A percentile compares a stretch with the other conserved stretches of the same genome.
phyloP scores from a whole-genome alignment of 148 eudicot genomes.

The Euryodendron excelsum region DNA sequence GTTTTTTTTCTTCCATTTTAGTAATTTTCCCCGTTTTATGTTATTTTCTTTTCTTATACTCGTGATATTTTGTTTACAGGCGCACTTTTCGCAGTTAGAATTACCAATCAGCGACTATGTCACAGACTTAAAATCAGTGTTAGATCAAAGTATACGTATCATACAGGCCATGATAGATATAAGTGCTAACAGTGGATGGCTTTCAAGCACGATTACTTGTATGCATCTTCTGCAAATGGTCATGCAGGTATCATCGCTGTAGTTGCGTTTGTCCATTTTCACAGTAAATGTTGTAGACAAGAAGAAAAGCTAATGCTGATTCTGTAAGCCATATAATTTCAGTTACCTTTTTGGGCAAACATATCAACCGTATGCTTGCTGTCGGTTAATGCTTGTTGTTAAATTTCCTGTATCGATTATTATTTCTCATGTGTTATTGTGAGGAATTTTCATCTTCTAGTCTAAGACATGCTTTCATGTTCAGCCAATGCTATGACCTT shows the following conservation, averaged over 20 bases:
- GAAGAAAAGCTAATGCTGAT: neutral
- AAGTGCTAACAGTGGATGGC: conserved; percentile 99
- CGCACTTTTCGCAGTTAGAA: conserved; percentile 91
- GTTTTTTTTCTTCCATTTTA: neutral
- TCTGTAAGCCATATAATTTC: neutral
- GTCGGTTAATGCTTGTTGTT: neutral
- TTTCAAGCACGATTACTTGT: conserved; percentile 81
- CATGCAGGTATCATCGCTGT: conserved; percentile 71
- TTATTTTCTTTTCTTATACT: conserved; percentile 1
- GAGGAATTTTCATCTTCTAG: neutral
- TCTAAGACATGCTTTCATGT: too few relatives aligned
- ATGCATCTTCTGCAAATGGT: conserved; percentile 98
- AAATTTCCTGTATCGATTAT: neutral
- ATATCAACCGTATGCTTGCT: neutral
- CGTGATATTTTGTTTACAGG: conserved; percentile 47
- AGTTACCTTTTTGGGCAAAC: neutral
- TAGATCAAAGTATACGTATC: conserved; percentile 97
- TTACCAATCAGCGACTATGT: conserved; percentile 86
- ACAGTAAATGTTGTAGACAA: neutral
- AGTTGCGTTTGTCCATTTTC: neutral
- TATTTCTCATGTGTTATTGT: neutral
- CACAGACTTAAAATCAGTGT: conserved; percentile 94
- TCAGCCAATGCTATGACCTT: too few relatives aligned
- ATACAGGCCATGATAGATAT: conserved; percentile 99
- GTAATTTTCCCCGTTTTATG: neutral